Evolutionary conservation across 2,329 filamentous ascomycete species (phyloP).

Genomic region (Trichoderma koningii): DNA sequence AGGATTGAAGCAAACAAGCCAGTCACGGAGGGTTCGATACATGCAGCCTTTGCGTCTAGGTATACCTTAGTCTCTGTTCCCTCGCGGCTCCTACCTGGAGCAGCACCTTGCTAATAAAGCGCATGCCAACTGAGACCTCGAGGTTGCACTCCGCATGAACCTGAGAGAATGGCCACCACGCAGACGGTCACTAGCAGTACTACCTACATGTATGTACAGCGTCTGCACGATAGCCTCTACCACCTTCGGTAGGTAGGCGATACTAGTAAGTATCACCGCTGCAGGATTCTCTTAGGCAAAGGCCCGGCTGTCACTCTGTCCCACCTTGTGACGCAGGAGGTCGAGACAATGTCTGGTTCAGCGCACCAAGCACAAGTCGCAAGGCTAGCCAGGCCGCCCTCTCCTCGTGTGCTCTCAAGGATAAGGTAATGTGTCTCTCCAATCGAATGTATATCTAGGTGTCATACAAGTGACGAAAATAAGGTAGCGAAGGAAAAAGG

Average conservation of each 20-base stretch:
- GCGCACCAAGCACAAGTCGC: not conserved
- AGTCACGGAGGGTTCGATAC: not conserved
- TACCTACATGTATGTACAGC: no score
- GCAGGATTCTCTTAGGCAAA: not conserved
- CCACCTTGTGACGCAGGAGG: conserved; percentile 8
- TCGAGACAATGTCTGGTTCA: conserved; percentile 9
- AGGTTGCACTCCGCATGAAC: not conserved
- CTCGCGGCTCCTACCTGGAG: not conserved
- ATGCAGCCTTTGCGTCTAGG: not conserved
- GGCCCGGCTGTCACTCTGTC: conserved; percentile 7
- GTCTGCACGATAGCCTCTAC: no score
- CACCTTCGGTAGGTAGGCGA: no score
- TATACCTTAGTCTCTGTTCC: not conserved
- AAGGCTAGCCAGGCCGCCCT: not conserved
- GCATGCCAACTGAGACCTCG: not conserved
- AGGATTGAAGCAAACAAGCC: not conserved
- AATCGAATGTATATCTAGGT: no score
- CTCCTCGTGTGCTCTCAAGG: no score
- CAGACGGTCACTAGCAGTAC: no score
- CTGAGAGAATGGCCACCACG: not conserved
- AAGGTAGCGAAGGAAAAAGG: no score
- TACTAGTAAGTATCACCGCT: not conserved
- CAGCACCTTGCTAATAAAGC: not conserved
- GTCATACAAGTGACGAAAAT: no score
- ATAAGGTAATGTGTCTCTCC: no score